Base-by-base conservation (phyloP, 1,284 basidiomycete genomes). In the Naganishia sp. region DNA sequence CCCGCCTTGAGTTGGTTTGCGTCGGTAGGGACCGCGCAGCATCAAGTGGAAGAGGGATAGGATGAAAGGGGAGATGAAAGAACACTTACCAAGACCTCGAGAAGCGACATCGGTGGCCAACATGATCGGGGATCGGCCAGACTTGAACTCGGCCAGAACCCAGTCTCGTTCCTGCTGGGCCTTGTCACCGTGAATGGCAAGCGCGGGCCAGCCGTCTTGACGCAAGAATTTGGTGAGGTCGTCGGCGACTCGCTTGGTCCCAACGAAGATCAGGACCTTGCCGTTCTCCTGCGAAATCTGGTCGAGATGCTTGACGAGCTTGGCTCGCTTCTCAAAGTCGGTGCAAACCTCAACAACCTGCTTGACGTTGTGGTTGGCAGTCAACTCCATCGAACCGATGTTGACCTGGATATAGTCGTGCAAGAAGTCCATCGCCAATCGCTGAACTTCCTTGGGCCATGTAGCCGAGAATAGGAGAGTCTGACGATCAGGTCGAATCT, bases 381-480 rank as follows among this genome's bases (percentile, higher is more conserved):
- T 94, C 65, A 99, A 85, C 74, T 99, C 96, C 87, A 94, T 92
- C 15, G 95, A 98, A 65, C 96, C 95, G 70, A 99, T 95, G 85
- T 98, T 99, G 79, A 95, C 92, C 84, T 99, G 96, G 72, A 97
- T 95, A 82, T 90, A 92, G 81, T 99, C 92, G 73, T 87, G 85
- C 74, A 97, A 82, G 85, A 98, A 99, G 80, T 98, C 96, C 88
- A 87, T 88, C 46, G 95, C 95, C 69, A 99, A 86, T 74, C 94
- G 92, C 83, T 99, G 95, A 4, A 99, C 96, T 75, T 99, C 95
- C 82, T 97, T 98, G 41, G 95, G 95, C 95, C 95, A 99, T 25
- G 96, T 99, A 28, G 95, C 95, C 65, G 94, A 97, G 84, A 99
- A 99, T 87, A 94, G 92, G 68, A 94, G 84, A 0, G 92, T 94